Evolutionary conservation across 2,329 filamentous ascomycete genomes (phyloP), one percentile per base, ranked within the genome.

Genomic region (Grosmannia clavigera): DNA sequence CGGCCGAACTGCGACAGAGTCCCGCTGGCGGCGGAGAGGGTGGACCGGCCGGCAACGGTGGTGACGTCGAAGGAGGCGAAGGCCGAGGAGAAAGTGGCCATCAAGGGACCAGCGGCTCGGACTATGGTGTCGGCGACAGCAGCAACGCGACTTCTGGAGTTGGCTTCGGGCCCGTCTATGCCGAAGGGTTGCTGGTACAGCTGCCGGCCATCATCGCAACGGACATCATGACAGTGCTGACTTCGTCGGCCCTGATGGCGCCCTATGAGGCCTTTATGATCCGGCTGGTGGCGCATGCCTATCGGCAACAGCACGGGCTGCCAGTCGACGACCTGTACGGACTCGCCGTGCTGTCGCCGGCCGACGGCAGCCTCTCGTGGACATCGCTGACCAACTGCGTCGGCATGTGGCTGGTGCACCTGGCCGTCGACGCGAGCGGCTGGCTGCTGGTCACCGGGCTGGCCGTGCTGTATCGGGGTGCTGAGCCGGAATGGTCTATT

Each of bases 1-100:
- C 79, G 4, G 81, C 81, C 14, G 81, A 84, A 66, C 68, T 84
- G 22, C 76, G 81, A 0, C 79, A 81, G 3, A 83, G 77, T 61
- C 38, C 46, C 6, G 33, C 10, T 11, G n/a, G 50, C 27, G 27
- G 22, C 43, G 43, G 16, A 9, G 27, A 43, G 14, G 52, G 33
- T 4, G 40, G 58, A 60, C 16, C 9, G 57, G 48, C 6, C 10
- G 61, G 60, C 7, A 61, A 14, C 14, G 61, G 59, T 5, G 58
- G 29, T 3, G 58, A n/a, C 25, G 58, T 50, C 10, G 40, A 46
- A 9, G 27, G 5, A 3, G 48, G 31, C 14, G 25, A 31, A 12
- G 25, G 50, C 50, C 50, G 40, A 11, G 54, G 43, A 33, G 38
- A 59, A 5, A 31, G n/a, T 9, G 55, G 43, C 43, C 27, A 3